These are phyloP conservation scores for Lachnellula arida DNA, from an alignment of 2,329 filamentous ascomycete species.

Conservation along the genomic window DNA sequence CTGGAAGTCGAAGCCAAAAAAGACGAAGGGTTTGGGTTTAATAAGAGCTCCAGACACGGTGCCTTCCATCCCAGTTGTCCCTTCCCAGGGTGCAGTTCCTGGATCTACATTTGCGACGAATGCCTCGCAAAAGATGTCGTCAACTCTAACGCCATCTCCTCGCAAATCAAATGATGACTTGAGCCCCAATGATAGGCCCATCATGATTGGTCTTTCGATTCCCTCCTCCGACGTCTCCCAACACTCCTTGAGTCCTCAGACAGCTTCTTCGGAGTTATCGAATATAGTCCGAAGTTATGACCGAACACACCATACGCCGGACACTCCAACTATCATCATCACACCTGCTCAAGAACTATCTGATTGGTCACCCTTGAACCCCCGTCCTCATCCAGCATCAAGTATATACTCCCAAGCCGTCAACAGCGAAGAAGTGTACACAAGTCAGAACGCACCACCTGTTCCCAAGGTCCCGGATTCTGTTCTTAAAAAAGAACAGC, in stretches of 20 bases:
- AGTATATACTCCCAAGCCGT: conserved; percentile 54
- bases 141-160: conserved; percentile 8
- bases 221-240: conserved; percentile 47
- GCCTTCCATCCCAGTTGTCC: neutral
- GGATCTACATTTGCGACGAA: neutral
- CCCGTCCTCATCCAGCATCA: conserved; percentile 18
- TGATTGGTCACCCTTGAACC: conserved; percentile 28
- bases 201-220: conserved; percentile 66
- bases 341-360: conserved; percentile 44
- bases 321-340: conserved; percentile 48
- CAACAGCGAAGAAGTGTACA: conserved; percentile 28
- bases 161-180: conserved; percentile 40
- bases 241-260: conserved; percentile 49
- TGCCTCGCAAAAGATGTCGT: neutral
- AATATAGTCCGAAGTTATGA: conserved; percentile 23
- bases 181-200: conserved; percentile 65
- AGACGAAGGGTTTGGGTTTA: conserved; percentile 15
- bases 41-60: neutral
- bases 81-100: neutral
- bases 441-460: conserved; percentile 46
- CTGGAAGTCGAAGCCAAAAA: conserved; percentile 30
- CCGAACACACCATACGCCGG: conserved; percentile 20
- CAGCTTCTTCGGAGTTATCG: conserved; percentile 24
- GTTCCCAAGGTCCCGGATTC: conserved; percentile 50
- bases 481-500: conserved; percentile 27